A percentile compares a stretch with the other conserved stretches of the same genome.
Conservation (phyloP, 2,329 filamentous ascomycete genomes). For the Colletotrichum tabaci region DNA sequence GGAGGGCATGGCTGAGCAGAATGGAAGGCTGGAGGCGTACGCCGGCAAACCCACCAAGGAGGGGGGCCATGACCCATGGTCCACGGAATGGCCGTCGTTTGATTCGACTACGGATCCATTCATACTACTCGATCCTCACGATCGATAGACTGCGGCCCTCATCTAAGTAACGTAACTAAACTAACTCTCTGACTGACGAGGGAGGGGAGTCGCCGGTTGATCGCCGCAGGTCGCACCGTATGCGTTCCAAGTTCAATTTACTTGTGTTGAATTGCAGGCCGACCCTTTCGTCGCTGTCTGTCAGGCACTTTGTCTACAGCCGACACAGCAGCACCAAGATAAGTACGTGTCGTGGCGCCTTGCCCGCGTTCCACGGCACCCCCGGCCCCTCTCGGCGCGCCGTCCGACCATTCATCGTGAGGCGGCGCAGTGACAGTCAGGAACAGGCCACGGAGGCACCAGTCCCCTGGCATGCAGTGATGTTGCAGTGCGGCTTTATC, state of each 20-base stretch:
- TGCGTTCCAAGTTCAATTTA: constrained; percentile 4
- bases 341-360: not conserved
- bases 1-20: constrained; percentile 23
- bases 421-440: constrained; percentile 32
- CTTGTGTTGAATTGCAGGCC: constrained; percentile 1
- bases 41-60: constrained; percentile 28
- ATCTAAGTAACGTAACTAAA: not conserved
- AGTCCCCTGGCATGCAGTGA: constrained; percentile 4
- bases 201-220: constrained; percentile 11
- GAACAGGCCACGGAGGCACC: constrained; percentile 35
- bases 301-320: not conserved
- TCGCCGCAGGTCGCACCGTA: constrained; percentile 26
- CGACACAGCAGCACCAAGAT: not conserved
- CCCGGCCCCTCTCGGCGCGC: constrained; percentile 30
- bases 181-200: constrained; percentile 13
- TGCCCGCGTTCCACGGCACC: constrained; percentile 12
- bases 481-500: constrained; percentile 19
- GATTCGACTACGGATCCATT: constrained; percentile 25
- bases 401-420: constrained; percentile 32
- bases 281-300: constrained; percentile 9
- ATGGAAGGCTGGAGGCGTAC: constrained; percentile 13
- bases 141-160: constrained; percentile 18
- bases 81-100: constrained; percentile 23
- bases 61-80: not conserved
- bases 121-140: not conserved